These are phyloP conservation scores for Komagataella populi DNA, from an alignment of 805 yeast genomes.

Conservation along the genomic window DNA sequence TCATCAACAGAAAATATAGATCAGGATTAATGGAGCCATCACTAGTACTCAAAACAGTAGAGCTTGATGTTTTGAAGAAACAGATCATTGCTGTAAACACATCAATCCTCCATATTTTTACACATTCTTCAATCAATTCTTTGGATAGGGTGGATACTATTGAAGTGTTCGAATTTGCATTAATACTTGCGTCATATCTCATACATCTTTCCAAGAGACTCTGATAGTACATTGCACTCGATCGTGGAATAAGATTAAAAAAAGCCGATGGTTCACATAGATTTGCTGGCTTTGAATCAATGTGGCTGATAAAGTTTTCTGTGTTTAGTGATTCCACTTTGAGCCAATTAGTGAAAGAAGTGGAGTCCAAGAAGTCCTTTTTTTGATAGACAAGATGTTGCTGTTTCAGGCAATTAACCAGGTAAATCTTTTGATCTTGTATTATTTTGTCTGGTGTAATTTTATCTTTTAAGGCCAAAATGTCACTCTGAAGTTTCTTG, in stretches of 20 bases:
- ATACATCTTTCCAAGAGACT: neutral
- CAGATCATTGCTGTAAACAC: constrained; percentile 26
- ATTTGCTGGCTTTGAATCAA: constrained; percentile 20
- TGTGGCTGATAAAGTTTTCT: constrained; percentile 13
- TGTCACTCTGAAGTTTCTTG: constrained; percentile 38
- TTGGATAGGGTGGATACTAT: neutral
- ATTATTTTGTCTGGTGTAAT: neutral
- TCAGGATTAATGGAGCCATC: constrained; percentile 8
- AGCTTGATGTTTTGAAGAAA: neutral
- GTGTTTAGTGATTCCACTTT: constrained; percentile 12
- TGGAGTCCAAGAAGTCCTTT: neutral
- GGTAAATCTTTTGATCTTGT: neutral
- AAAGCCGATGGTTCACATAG: constrained; percentile 22
- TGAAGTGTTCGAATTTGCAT: neutral
- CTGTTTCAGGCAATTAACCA: constrained; percentile 12
- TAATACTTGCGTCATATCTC: neutral
- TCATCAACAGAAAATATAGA: neutral
- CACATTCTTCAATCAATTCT: neutral
- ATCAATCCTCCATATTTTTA: constrained; percentile 22
- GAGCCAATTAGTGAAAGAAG: neutral
- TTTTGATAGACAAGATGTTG: constrained; percentile 2
- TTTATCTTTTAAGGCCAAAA: constrained; percentile 11
- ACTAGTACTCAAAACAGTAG: constrained; percentile 15
- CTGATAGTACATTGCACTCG: constrained; percentile 26
- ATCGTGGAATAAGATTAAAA: constrained; percentile 36